Conservation (phyloP, 441 rosid genomes). For the Gossypium trilobum region DNA sequence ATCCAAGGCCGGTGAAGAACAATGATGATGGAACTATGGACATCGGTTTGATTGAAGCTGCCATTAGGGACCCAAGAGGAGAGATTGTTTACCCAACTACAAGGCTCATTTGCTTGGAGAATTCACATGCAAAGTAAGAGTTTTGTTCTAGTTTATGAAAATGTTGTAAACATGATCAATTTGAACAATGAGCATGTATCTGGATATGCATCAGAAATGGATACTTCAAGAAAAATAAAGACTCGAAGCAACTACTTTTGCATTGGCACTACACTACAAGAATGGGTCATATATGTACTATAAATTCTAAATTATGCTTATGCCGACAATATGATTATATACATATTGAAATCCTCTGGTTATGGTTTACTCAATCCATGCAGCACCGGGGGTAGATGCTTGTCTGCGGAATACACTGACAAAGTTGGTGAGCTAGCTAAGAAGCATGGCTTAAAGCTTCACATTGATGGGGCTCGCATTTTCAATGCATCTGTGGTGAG, state of each 20-base stretch:
- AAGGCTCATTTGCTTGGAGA: constrained; percentile 87
- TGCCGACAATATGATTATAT: background rate
- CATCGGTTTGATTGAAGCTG: constrained; percentile 59
- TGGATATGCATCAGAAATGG: too few relatives aligned
- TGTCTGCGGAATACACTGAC: constrained; percentile 62
- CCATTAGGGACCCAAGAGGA: constrained; percentile 61
- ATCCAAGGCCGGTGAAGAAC: constrained; percentile 70
- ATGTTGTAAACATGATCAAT: background rate
- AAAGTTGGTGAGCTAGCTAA: constrained; percentile 70
- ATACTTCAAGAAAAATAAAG: too few relatives aligned
- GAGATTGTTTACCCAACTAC: constrained; percentile 72
- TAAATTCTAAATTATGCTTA: too few relatives aligned
- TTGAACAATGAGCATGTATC: background rate
- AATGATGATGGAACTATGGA: constrained; percentile 80
- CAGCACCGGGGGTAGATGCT: constrained; percentile 83
- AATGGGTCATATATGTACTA: too few relatives aligned
- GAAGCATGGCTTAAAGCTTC: constrained; percentile 80
- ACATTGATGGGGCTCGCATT: constrained; percentile 88
- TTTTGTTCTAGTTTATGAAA: background rate
- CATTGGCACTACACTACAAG: too few relatives aligned
- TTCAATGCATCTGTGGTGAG: constrained; percentile 73
- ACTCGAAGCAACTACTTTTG: too few relatives aligned
- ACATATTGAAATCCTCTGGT: background rate
- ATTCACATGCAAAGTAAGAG: constrained; percentile 79
- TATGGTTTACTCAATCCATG: constrained; percentile 19